These are phyloP conservation scores for Clarireedia hainanense DNA, from an alignment of 2,329 filamentous ascomycete species.

Conservation along the genomic window DNA sequence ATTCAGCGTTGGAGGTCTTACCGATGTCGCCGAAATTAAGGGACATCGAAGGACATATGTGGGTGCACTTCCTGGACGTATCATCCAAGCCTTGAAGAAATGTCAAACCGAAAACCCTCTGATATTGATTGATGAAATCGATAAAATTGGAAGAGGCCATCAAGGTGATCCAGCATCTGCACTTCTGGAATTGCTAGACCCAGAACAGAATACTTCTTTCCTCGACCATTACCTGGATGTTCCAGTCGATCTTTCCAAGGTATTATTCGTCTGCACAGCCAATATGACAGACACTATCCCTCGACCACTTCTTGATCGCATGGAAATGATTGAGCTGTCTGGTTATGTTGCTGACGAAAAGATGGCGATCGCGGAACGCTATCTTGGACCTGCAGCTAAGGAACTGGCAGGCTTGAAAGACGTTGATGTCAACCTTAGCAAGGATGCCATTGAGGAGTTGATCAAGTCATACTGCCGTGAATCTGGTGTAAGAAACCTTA, in stretches of 20 bases:
- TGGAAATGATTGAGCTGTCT: constrained; percentile 95
- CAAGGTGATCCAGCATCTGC: constrained; percentile 95
- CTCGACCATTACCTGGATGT: constrained; percentile 98
- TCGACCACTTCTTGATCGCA: constrained; percentile 83
- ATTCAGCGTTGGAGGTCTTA: constrained; percentile 94
- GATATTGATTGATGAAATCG: constrained; percentile 92
- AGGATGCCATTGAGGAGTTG: constrained; percentile 86
- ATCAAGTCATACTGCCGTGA: constrained; percentile 99
- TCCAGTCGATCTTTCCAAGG: constrained; percentile 92
- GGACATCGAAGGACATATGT: constrained; percentile 95
- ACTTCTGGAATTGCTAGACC: constrained; percentile 85
- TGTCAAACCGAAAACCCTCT: constrained; percentile 98
- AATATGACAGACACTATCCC: constrained; percentile 99
- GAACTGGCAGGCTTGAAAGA: constrained; percentile 85
- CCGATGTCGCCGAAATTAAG: constrained; percentile 98
- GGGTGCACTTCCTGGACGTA: constrained; percentile 86
- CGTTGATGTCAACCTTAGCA: constrained; percentile 78
- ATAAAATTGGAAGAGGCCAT: constrained; percentile 95
- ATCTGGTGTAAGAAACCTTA: constrained; percentile 92
- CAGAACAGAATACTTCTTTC: constrained; percentile 96
- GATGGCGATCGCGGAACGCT: constrained; percentile 93
- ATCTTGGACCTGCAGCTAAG: constrained; percentile 89
- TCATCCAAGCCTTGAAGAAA: constrained; percentile 98
- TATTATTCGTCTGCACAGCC: constrained; percentile 95
- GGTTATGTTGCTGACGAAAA: constrained; percentile 98